Evolutionary conservation across 305 asterid genomes (phyloP), one percentile per base, ranked within the genome.

Genomic region (Caryopteris hybrid): DNA sequence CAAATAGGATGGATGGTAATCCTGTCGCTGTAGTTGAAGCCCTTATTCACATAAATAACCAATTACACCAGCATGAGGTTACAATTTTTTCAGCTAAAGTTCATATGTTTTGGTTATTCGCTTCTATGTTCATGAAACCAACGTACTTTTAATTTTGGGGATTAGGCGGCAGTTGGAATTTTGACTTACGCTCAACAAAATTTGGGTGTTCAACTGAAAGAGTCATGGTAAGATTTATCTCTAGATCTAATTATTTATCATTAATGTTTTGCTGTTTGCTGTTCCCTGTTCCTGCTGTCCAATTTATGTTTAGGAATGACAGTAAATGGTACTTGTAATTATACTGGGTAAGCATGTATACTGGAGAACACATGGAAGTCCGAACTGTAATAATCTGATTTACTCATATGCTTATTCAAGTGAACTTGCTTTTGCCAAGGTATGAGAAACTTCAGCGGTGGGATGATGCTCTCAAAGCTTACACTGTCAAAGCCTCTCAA

Each of bases 381-480:
- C 22, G 0, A 43, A 16, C 60, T n/a, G 29, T 60, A 42, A 11
- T 42, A 45, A 17, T 29, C 60, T 63, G 16, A 72, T 72, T 34
- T 20, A 7, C 41, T 59, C 59, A n/a, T 52, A 29, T 72, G 29
- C 74, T 61, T 60, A 70, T 72, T 76, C 59, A 76, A 63, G 25
- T 25, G 25, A 64, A 46, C 61, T 78, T 76, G 50, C 54, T 73
- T 61, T 76, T 72, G 39, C 66, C 18, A 64, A 94, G 99, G 99
- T 91, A 91, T 74, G 99, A 92, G 75, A 95, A 95, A 77, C 89
- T 95, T 82, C 99, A 95, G 73, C 87, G 99, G 41, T 95, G 98
- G 99, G 97, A 88, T 68, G 98, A 95, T 82, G 99, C 99, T 76
- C 88, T 95, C 70, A 95, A 89, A 85, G 99, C 99, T 61, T 95